A percentile compares a stretch with the other conserved stretches of the same genome.
phyloP scores from a whole-genome alignment of 495 filamentous ascomycete species.

The Parathielavia appendiculata region DNA sequence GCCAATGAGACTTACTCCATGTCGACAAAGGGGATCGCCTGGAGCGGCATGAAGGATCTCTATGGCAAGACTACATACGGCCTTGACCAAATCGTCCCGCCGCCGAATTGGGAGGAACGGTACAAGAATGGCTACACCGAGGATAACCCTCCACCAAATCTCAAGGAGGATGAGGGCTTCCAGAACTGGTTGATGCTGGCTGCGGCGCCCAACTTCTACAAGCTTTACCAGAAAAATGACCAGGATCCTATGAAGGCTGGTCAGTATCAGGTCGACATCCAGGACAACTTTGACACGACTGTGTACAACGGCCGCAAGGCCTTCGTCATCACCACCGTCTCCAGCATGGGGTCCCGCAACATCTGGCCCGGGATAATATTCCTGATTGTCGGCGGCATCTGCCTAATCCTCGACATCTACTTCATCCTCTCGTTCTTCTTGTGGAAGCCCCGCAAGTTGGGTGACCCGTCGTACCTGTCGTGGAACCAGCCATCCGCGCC shows the following conservation, averaged over 20 bases:
- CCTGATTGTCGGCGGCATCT: constrained; percentile 87
- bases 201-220: constrained; percentile 91
- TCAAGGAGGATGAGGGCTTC: constrained; percentile 71
- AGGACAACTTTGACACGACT: constrained; percentile 69
- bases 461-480: constrained; percentile 92
- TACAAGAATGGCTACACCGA: constrained; percentile 63
- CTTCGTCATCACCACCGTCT: constrained; percentile 87
- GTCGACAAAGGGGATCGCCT: constrained; percentile 73
- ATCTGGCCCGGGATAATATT: constrained; percentile 96
- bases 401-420: constrained; percentile 76
- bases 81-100: constrained; percentile 58
- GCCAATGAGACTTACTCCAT: constrained; percentile 57
- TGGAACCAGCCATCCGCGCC: constrained; percentile 87
- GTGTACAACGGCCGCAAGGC: constrained; percentile 89
- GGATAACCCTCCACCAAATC: constrained; percentile 57
- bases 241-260: constrained; percentile 59
- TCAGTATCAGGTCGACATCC: constrained; percentile 52
- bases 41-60: constrained; percentile 73
- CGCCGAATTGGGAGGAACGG: constrained; percentile 72
- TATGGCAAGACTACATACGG: constrained; percentile 66
- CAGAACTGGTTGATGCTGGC: constrained; percentile 99
- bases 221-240: constrained; percentile 80
- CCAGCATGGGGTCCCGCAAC: constrained; percentile 91
- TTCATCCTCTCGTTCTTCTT: constrained; percentile 89
- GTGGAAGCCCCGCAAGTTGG: constrained; percentile 86